Base-by-base conservation (phyloP, 495 filamentous ascomycete species). In the Penicillium soppii region DNA sequence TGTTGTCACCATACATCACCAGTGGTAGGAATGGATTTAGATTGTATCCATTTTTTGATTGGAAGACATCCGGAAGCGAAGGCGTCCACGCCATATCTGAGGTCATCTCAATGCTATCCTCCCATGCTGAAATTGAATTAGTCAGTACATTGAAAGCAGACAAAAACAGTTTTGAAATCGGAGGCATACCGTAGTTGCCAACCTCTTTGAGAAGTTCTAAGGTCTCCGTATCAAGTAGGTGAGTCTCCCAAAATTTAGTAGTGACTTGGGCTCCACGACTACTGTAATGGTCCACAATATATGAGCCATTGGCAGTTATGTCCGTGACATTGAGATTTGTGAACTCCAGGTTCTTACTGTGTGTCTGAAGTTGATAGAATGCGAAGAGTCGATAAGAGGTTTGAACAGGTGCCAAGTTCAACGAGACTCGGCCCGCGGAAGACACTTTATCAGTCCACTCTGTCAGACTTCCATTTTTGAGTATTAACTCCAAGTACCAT, bases 241-340 rank as follows among this genome's bases (percentile, higher is more conserved):
- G 49, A 7, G 63, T 44, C 29, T 67, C 51, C 63, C 63, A 71
- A 54, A 66, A 69, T 30, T 67, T 54, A 1, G 40, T 59, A 19
- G 51, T 53, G 1, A 52, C 43, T 19, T 47, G 48, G 3, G 67
- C 67, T n/a, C 67, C 67, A 10, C 46, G 36, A 4, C 54, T 50
- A 22, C 57, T 62, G 49, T 63, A 69, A 54, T 71, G 66, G 45
- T 69, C 67, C 0, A 69, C 58, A 9, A 53, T 57, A 47, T 48
- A 69, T 1, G 63, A 65, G 6, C 67, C 67, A 38, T 71, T 69
- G 10, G 62, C 22, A 7, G 17, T 66, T 47, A 43, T 43, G n/a
- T 32, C 29, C 12, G 29, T 32, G 4, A 10, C 1, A n/a, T 32
- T 32, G n/a, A n/a, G n/a, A n/a, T n/a, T n/a, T n/a, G 12, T n/a